A percentile compares a stretch with the other conserved stretches of the same genome.
Evolutionary conservation across 106 monocot species (phyloP).

Genomic region (Gastrodia elata): DNA sequence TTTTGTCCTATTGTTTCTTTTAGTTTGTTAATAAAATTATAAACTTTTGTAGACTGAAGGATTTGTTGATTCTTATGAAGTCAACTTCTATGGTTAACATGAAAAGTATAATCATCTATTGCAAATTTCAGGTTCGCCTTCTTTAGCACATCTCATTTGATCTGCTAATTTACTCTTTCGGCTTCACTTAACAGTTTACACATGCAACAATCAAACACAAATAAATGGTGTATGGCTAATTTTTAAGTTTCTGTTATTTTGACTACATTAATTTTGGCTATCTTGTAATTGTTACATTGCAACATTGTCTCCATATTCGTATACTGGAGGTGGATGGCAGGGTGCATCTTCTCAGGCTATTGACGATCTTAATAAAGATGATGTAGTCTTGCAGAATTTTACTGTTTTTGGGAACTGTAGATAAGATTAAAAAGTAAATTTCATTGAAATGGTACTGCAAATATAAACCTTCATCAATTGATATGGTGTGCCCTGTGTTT

Average conservation of each 20-base stretch:
- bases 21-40: not conserved
- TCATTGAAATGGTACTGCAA: too few relatives aligned
- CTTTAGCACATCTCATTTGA: slow-evolving; percentile 2
- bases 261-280: not conserved
- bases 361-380: too few relatives aligned
- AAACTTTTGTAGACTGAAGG: slow-evolving; percentile 55
- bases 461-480: too few relatives aligned
- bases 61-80: slow-evolving; percentile 65
- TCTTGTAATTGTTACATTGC: not conserved
- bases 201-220: not conserved
- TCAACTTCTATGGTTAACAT: slow-evolving; percentile 51
- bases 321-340: not conserved
- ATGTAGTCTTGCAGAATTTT: too few relatives aligned
- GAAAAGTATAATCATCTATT: slow-evolving; percentile 83
- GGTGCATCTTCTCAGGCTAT: not conserved
- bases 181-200: not conserved
- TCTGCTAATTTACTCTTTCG: not conserved
- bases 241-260: not conserved
- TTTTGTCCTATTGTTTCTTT: not conserved
- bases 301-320: not conserved
- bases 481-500: too few relatives aligned
- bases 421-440: too few relatives aligned
- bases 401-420: too few relatives aligned
- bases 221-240: not conserved
- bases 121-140: slow-evolving; percentile 87